phyloP scores from a whole-genome alignment of 2,329 filamentous ascomycete species.

The Fusarium phyllophilum region DNA sequence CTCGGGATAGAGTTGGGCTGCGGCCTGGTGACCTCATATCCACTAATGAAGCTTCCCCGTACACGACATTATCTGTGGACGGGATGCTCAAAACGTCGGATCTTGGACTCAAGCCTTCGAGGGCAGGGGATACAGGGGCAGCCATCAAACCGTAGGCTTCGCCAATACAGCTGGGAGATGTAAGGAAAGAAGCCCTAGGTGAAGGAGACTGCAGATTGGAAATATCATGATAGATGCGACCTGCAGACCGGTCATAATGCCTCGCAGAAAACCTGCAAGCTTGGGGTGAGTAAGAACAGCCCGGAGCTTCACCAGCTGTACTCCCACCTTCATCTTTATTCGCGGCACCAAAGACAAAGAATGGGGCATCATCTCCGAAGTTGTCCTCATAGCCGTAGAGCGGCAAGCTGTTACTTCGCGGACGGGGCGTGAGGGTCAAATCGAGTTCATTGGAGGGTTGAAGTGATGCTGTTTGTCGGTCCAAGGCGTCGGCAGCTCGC shows the following conservation, averaged over 20 bases:
- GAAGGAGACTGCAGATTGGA: slow-evolving; percentile 37
- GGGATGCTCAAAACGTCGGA: slow-evolving; percentile 50
- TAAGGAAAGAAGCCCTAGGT: slow-evolving; percentile 19
- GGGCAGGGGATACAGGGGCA: slow-evolving; percentile 28
- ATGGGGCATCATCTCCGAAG: slow-evolving; percentile 57
- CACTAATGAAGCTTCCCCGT: slow-evolving; percentile 54
- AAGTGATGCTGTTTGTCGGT: slow-evolving; percentile 64
- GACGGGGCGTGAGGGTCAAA: slow-evolving; percentile 52
- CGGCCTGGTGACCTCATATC: slow-evolving; percentile 48
- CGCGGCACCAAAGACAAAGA: slow-evolving; percentile 59
- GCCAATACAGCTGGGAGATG: slow-evolving; percentile 49
- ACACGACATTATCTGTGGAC: slow-evolving; percentile 51
- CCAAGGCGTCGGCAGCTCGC: slow-evolving; percentile 67
- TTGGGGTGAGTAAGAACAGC: slow-evolving; percentile 25
- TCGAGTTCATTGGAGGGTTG: slow-evolving; percentile 62
- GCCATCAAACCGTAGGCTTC: slow-evolving; percentile 45
- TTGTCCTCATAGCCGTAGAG: slow-evolving; percentile 57
- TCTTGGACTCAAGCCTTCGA: slow-evolving; percentile 45
- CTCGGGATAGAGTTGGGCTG: slow-evolving; percentile 43
- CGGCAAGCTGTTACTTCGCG: slow-evolving; percentile 62
- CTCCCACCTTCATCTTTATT: slow-evolving; percentile 39
- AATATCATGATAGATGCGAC: slow-evolving; percentile 37
- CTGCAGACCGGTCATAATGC: slow-evolving; percentile 42
- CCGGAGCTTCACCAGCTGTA: slow-evolving; percentile 19
- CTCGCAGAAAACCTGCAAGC: slow-evolving; percentile 45